Percentiles rank a stretch among this genome's conserved stretches.
phyloP scores from a whole-genome alignment of 2,329 filamentous ascomycete genomes.

The Sporothrix sp. region DNA sequence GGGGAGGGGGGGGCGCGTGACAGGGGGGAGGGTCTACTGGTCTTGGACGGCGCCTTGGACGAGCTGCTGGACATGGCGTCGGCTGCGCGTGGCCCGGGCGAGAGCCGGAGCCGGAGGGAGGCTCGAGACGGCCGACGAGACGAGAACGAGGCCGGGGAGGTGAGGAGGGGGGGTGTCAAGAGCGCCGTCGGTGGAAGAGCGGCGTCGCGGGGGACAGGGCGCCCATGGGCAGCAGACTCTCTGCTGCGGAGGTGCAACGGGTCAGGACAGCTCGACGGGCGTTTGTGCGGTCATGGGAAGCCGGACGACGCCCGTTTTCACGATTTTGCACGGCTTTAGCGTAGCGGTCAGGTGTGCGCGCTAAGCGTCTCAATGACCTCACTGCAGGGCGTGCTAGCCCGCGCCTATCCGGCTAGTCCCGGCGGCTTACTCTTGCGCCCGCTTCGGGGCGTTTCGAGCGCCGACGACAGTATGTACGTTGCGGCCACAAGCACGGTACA shows the following conservation, averaged over 20 bases:
- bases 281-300: too few species aligned
- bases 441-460: neutral
- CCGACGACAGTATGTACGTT: neutral
- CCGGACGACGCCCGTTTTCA: too few species aligned
- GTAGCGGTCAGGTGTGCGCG: too few species aligned
- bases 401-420: constrained; percentile 7
- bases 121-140: neutral
- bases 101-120: too few species aligned
- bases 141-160: neutral
- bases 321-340: too few species aligned
- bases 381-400: neutral
- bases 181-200: constrained; percentile 8
- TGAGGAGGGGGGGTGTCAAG: neutral
- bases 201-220: neutral
- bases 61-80: constrained; percentile 27
- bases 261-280: too few species aligned
- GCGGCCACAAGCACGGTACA: neutral
- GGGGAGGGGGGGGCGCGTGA: neutral
- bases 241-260: neutral
- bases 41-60: constrained; percentile 26
- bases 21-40: constrained; percentile 21
- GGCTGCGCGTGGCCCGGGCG: too few species aligned
- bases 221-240: constrained; percentile 8
- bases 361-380: neutral
- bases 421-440: neutral